Percentiles rank a stretch among this genome's conserved stretches.
Evolutionary conservation across 768 basidiomycete species (phyloP).

Genomic region (Tylopilus cervinicoccineus): DNA sequence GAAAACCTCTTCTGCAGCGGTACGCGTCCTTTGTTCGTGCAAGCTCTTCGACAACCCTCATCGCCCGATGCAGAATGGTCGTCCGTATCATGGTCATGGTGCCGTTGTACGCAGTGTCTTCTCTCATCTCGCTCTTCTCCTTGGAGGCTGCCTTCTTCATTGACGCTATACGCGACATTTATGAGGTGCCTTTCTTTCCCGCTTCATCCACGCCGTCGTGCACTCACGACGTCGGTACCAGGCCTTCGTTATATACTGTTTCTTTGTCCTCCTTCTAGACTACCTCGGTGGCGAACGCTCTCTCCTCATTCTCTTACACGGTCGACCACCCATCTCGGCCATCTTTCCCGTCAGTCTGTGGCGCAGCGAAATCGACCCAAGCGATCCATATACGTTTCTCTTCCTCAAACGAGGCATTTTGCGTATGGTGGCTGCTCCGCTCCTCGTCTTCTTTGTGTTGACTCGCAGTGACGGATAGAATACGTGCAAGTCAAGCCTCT

Average conservation of each 20-base stretch:
- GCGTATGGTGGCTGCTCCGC: constrained; percentile 45
- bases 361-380: constrained; percentile 82
- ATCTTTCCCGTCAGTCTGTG: constrained; percentile 86
- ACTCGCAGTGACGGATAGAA: constrained; percentile 48
- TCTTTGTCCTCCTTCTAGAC: constrained; percentile 76
- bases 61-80: constrained; percentile 62
- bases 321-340: constrained; percentile 82
- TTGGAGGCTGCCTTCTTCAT: constrained; percentile 95
- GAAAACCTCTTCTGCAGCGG: constrained; percentile 79
- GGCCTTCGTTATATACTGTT: constrained; percentile 95
- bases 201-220: not conserved
- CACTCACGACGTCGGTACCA: constrained; percentile 23
- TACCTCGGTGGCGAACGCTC: constrained; percentile 93
- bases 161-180: constrained; percentile 90
- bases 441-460: not conserved
- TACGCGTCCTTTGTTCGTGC: constrained; percentile 24
- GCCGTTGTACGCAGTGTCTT: constrained; percentile 87
- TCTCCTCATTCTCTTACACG: constrained; percentile 87
- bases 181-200: constrained; percentile 65
- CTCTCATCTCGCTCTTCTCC: constrained; percentile 90
- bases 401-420: constrained; percentile 94
- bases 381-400: constrained; percentile 92
- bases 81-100: constrained; percentile 97
- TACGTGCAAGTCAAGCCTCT: constrained; percentile 97
- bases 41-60: not conserved